A percentile compares a stretch with the other conserved stretches of the same genome.
Evolutionary conservation across 805 yeast genomes (phyloP).

Genomic region (Candida sanyiensis): DNA sequence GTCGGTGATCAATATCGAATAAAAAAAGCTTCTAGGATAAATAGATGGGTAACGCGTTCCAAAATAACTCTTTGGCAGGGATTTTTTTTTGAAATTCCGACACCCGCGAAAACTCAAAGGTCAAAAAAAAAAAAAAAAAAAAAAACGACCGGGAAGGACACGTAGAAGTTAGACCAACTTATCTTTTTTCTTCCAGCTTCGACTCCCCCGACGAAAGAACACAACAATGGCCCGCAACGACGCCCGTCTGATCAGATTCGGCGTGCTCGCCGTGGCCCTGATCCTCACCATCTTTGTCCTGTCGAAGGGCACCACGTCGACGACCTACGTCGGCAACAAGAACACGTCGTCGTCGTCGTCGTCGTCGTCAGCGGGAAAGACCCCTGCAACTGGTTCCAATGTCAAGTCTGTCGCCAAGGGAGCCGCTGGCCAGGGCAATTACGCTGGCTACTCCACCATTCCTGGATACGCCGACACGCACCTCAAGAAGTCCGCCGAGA

Average conservation of each 20-base stretch:
- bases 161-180: too few species aligned
- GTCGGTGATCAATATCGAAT: too few species aligned
- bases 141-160: too few species aligned
- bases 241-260: slow-evolving; percentile 25
- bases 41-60: too few species aligned
- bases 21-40: too few species aligned
- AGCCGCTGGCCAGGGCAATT: slow-evolving; percentile 13
- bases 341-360: slow-evolving; percentile 6
- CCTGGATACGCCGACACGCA: slow-evolving; percentile 16
- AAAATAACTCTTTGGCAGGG: too few species aligned
- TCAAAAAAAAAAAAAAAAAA: too few species aligned
- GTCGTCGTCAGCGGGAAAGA: slow-evolving; percentile 1
- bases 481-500: slow-evolving; percentile 21
- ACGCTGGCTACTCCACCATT: slow-evolving; percentile 8
- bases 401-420: slow-evolving; percentile 14
- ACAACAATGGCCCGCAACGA: slow-evolving; percentile 27
- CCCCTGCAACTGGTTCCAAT: slow-evolving; percentile 3
- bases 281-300: slow-evolving; percentile 23
- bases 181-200: too few species aligned
- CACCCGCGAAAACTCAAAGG: too few species aligned
- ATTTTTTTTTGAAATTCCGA: too few species aligned
- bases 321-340: slow-evolving; percentile 16
- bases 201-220: too few species aligned
- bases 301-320: slow-evolving; percentile 25
- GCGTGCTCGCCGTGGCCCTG: slow-evolving; percentile 23